Evolutionary conservation across 371 early-diverging fungal genomes (phyloP), one percentile per base, ranked within the genome.

Genomic region (Funneliformis caledonium): DNA sequence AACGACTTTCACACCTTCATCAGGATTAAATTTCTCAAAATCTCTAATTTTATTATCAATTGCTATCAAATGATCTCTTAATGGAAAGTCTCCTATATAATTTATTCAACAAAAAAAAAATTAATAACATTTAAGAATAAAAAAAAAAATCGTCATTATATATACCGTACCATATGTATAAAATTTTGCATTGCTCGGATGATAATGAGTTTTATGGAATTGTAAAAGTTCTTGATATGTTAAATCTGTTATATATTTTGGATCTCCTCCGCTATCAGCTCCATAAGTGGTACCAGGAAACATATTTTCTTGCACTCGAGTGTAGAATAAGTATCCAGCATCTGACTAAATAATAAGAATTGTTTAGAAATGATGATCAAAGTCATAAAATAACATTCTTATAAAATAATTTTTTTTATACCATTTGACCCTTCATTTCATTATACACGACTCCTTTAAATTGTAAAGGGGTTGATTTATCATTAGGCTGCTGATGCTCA

Each of bases 361-460:
- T 42, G 19, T n/a, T n/a, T n/a, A 47, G 42, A 47, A 68, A 48
- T 47, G 33, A 60, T 5, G 14, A 14, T 19, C 5, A 56, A 37
- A 37, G 1, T 37, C 7, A 16, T 62, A 26, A 5, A 26, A 26
- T 26, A 26, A 26, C 26, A 26, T 26, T 26, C 7, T 52, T 31
- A 56, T 43, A 56, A 26, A 26, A 22, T 16, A 22, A 42, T 68
- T 43, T 60, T 72, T 11, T 52, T 43, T 85, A 80, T 89, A 91
- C 91, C 83, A 94, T 90, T 77, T 91, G 93, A 10, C 98, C 98
- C 88, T 98, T 98, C 98, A 98, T 98, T 82, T 98, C 98, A 85
- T 98, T 98, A 85, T 95, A 98, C 4, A 98, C 98, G 48, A 98
- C 95, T 43, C 98, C 98, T 81, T 97, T 97, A 84, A 98, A 88